These are phyloP conservation scores for Pseudogymnoascus sp. DNA, from an alignment of 2,329 filamentous ascomycete species.

Conservation along the genomic window DNA sequence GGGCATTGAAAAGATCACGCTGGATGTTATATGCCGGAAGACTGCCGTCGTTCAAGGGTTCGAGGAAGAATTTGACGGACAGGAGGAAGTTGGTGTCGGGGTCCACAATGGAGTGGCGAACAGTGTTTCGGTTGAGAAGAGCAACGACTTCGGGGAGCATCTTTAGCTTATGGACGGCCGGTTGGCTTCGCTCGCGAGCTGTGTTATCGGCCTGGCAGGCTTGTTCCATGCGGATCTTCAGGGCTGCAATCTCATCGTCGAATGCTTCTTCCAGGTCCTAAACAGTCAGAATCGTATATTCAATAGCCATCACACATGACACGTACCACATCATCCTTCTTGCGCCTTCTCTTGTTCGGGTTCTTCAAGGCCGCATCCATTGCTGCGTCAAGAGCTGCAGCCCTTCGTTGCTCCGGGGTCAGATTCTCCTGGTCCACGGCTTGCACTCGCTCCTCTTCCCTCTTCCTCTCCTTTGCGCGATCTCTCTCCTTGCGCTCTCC, in stretches of 20 bases:
- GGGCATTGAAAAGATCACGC: slow-evolving; percentile 78
- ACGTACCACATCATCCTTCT: slow-evolving; percentile 81
- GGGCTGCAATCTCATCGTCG: slow-evolving; percentile 79
- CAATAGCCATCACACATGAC: neutral
- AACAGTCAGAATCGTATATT: slow-evolving; percentile 16
- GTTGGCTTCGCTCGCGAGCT: slow-evolving; percentile 69
- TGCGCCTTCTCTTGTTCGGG: slow-evolving; percentile 56
- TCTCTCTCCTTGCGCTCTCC: slow-evolving; percentile 28
- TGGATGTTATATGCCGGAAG: slow-evolving; percentile 96
- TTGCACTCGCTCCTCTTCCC: slow-evolving; percentile 47
- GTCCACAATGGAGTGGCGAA: slow-evolving; percentile 77
- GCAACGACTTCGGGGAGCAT: slow-evolving; percentile 85
- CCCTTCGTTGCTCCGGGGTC: slow-evolving; percentile 75
- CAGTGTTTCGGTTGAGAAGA: slow-evolving; percentile 81
- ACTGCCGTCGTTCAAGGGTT: slow-evolving; percentile 88
- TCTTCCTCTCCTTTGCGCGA: slow-evolving; percentile 31
- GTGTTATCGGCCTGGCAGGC: slow-evolving; percentile 82
- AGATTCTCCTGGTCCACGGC: slow-evolving; percentile 70
- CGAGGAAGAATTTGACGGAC: slow-evolving; percentile 93
- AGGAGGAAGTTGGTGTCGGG: slow-evolving; percentile 93
- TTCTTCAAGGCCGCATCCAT: slow-evolving; percentile 87
- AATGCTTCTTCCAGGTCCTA: slow-evolving; percentile 85
- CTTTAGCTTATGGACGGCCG: slow-evolving; percentile 87
- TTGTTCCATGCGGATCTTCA: slow-evolving; percentile 83
- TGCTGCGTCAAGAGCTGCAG: slow-evolving; percentile 74